Evolutionary conservation across 2,329 filamentous ascomycete species (phyloP).

Genomic region (Pyricularia sp.): DNA sequence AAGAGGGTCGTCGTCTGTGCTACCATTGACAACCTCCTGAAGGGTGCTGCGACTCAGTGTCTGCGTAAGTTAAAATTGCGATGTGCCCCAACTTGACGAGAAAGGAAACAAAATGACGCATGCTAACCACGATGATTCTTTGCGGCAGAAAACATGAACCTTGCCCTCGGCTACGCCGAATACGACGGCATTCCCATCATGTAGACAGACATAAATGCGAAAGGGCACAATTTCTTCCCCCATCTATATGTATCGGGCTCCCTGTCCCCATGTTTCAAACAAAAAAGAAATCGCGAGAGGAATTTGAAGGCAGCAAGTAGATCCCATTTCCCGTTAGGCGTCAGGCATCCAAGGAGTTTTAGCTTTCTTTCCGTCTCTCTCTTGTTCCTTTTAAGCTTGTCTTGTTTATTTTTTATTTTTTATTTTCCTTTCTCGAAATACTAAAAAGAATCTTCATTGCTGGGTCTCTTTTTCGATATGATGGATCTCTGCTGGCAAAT

Average conservation of each 20-base stretch:
- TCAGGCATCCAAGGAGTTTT: constrained; percentile 2
- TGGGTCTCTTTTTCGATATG: not conserved
- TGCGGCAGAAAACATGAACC: constrained; percentile 72
- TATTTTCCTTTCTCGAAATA: not conserved
- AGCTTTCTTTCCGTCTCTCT: not conserved
- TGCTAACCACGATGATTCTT: constrained; percentile 3
- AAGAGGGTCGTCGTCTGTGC: constrained; percentile 90
- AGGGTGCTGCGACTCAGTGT: constrained; percentile 88
- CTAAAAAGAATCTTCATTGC: not conserved
- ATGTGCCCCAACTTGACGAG: constrained; percentile 6
- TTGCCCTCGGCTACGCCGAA: constrained; percentile 77
- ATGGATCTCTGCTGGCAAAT: not conserved
- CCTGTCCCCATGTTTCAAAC: not conserved
- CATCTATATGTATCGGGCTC: not conserved
- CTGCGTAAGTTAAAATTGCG: constrained; percentile 48
- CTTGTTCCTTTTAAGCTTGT: not conserved
- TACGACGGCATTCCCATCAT: constrained; percentile 69
- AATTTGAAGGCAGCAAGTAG: not conserved
- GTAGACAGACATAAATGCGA: constrained; percentile 14
- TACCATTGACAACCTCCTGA: constrained; percentile 86
- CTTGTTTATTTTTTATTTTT: not conserved
- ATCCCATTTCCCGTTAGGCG: not conserved
- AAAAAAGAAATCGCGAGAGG: not conserved
- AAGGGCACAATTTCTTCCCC: not conserved
- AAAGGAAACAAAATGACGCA: not conserved